Conservation (phyloP, 148 eudicot genomes). For the Rhododendron ovatum region DNA sequence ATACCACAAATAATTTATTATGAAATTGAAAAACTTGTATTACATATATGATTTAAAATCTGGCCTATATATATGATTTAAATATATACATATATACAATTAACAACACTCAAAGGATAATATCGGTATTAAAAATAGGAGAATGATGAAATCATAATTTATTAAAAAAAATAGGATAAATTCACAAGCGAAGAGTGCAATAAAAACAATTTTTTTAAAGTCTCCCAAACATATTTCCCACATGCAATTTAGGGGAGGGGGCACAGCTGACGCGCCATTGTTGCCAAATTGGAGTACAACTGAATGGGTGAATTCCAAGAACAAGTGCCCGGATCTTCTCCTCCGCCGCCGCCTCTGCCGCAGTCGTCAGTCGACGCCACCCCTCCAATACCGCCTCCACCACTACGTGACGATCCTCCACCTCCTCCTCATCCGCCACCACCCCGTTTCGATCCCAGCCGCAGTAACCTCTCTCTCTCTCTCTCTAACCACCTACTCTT, state of each 20-base stretch:
- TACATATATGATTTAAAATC: too few relatives aligned
- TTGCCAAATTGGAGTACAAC: background rate
- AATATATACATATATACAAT: too few relatives aligned
- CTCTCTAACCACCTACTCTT: background rate
- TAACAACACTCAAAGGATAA: too few relatives aligned
- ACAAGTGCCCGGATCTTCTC: conserved; percentile 10
- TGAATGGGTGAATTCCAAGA: conserved; percentile 20
- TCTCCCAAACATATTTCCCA: too few relatives aligned
- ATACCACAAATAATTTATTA: too few relatives aligned
- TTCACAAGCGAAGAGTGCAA: too few relatives aligned
- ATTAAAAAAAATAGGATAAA: too few relatives aligned
- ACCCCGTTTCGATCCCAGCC: conserved; percentile 58
- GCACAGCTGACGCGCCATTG: background rate
- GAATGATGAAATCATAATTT: too few relatives aligned
- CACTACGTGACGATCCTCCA: conserved; percentile 16
- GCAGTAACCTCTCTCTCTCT: conserved; percentile 37
- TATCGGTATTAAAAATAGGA: too few relatives aligned
- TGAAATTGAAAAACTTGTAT: too few relatives aligned
- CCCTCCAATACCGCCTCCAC: conserved; percentile 6
- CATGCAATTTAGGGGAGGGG: background rate
- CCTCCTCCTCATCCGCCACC: conserved; percentile 29
- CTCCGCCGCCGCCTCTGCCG: conserved; percentile 9
- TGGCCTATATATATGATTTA: too few relatives aligned
- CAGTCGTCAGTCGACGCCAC: background rate
- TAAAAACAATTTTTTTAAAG: too few relatives aligned